Base-by-base conservation (phyloP, 495 filamentous ascomycete species). In the Penicillium paxilli region DNA sequence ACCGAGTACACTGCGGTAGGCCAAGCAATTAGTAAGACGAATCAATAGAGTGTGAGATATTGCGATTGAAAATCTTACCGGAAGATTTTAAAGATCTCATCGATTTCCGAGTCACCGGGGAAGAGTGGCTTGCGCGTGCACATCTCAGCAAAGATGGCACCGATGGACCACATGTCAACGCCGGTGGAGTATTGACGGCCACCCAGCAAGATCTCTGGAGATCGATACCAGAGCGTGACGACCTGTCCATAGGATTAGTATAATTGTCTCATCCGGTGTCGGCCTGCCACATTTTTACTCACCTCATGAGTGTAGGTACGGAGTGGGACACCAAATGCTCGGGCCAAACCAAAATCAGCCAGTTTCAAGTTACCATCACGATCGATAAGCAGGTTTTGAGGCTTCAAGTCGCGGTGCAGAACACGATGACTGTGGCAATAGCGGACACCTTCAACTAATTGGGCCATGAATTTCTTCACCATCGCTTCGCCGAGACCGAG, bases 11-110 rank as follows among this genome's bases (percentile, higher is more conserved):
- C 94, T 96, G 63, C 35, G 19, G 24, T 20, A 16, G 3, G 26
- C 3, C 40, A 51, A 49, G n/a, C n/a, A 9, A 48, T 53, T 41
- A 52, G 41, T 44, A 16, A 20, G 44, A 9, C 9, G 11, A 25
- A 12, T n/a, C 16, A 19, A 38, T n/a, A 4, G 6, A 11, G 23
- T 14, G 9, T 0, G 3, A 11, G 25, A 37, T 16, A 14, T 23
- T 16, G 42, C 21, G 21, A 23, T 22, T 23, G 9, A 3, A 38
- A 21, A 2, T 53, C 84, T 60, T 75, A 94, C 91, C 87, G 82
- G 85, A 99, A 99, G 61, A 98, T 99, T 75, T 96, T 98, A 80
- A 98, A 98, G 62, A 99, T 98, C 76, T 99, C 95, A 62, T 99
- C 94, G 72, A 99, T 98, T 69, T 99, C 94, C 2, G 92, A 96